Conservation (phyloP, 768 basidiomycete species). For the Phlebiopsis gigantea region DNA sequence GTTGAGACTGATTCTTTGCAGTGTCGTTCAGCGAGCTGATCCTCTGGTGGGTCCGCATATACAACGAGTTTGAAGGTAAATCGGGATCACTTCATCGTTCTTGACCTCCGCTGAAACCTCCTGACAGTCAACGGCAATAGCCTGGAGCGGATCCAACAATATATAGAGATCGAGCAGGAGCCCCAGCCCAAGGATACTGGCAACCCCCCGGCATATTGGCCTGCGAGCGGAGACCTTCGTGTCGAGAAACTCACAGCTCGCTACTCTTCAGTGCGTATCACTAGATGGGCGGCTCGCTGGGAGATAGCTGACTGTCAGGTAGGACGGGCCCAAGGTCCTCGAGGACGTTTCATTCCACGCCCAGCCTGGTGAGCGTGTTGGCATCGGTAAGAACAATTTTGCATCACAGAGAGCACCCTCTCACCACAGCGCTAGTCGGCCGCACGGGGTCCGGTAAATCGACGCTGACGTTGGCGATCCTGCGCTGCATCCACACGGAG, state of each 20-base stretch:
- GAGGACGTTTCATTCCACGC: conserved; percentile 49
- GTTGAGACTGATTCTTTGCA: conserved; percentile 7
- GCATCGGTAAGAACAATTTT: conserved; percentile 38
- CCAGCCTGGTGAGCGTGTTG: conserved; percentile 51
- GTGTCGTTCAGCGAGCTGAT: conserved; percentile 55
- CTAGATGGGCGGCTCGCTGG: conserved; percentile 10
- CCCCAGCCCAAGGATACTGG: conserved; percentile 31
- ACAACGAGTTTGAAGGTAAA: conserved; percentile 39
- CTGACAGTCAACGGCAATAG: conserved; percentile 18
- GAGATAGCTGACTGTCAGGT: conserved; percentile 34
- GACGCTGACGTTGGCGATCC: conserved; percentile 43
- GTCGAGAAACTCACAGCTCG: conserved; percentile 48
- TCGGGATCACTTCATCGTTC: too few relatives aligned
- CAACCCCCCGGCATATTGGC: conserved; percentile 58
- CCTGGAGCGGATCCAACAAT: conserved; percentile 47
- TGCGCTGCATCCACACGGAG: conserved; percentile 48
- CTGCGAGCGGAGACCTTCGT: conserved; percentile 44
- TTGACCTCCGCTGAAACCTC: neutral
- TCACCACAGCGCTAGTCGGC: conserved; percentile 31
- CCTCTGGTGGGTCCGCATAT: conserved; percentile 42
- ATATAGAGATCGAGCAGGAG: conserved; percentile 53
- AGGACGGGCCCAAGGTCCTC: conserved; percentile 51
- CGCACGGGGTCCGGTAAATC: conserved; percentile 37
- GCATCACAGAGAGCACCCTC: conserved; percentile 23
- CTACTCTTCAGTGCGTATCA: conserved; percentile 26